Evolutionary conservation across 2,329 filamentous ascomycete species (phyloP), one percentile per base, ranked within the genome.

Genomic region (Sclerotinia borealis): DNA sequence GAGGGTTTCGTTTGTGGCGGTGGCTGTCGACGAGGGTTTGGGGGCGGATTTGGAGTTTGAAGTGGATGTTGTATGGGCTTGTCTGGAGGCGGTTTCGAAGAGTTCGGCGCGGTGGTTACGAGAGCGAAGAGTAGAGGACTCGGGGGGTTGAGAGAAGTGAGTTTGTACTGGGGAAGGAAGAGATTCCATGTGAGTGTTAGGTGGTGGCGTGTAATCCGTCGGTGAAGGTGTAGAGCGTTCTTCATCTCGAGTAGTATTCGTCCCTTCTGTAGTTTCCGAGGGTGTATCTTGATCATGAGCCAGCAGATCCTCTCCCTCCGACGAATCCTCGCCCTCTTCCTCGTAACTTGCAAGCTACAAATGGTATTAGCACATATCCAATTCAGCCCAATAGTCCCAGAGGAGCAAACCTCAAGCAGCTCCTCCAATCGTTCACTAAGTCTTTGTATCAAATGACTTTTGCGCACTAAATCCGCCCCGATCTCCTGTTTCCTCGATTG

Each of bases 361-460:
- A n/a, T 2, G 17, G 8, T 25, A 59, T 61, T n/a, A 60, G 59
- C 13, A 61, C 34, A 17, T 11, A 25, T 50, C 22, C 48, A 7
- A 6, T 4, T 36, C n/a, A 15, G n/a, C 27, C 19, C 47, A 17
- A 6, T 15, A 11, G n/a, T 8, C 17, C 17, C 17, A 15, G 19
- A 27, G 31, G 3, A 11, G 51, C 39, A 62, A 66, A 89, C 80
- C 68, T 90, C 85, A 69, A 86, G 82, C 11, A 92, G 74, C 70
- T 93, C 89, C 64, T 85, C 79, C 66, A 93, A 75, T 43, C 87
- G 80, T 68, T 90, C 85, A 49, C 83, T 79, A 48, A 93, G 75
- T 61, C 83, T 79, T 69, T 90, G 88, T 59, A 92, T 79, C 6
- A 85, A 73, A 41, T 89, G 85, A 63, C 87, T 82, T 71, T 91